A percentile compares a stretch with the other conserved stretches of the same genome.
Conservation (phyloP, 1,139 yeast genomes). For the Pneumocystis sp. region DNA sequence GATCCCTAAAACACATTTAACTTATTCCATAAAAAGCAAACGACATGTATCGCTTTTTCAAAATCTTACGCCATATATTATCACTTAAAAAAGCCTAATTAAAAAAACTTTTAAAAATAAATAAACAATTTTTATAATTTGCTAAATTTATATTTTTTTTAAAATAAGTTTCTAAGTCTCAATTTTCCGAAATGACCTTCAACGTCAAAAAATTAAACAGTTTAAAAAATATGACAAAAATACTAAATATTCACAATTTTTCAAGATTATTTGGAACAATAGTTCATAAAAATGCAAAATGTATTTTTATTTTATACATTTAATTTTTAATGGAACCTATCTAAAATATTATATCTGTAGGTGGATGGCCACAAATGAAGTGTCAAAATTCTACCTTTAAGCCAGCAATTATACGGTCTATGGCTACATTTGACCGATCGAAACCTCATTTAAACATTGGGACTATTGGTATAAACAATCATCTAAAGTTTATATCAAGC, state of each 20-base stretch:
- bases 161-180: background rate
- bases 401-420: slow-evolving; percentile 27
- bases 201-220: background rate
- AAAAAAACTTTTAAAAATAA: background rate
- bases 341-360: background rate
- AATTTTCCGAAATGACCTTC: background rate
- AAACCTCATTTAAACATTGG: slow-evolving; percentile 76
- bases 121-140: background rate
- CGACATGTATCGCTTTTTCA: background rate
- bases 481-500: slow-evolving; percentile 40
- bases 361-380: background rate
- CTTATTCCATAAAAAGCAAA: background rate
- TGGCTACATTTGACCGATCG: slow-evolving; percentile 61
- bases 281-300: background rate
- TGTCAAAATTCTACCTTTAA: background rate
- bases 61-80: background rate
- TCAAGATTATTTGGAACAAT: background rate
- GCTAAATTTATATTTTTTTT: background rate
- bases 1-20: slow-evolving; percentile 32
- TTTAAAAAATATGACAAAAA: background rate
- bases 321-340: background rate
- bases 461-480: slow-evolving; percentile 5
- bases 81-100: background rate
- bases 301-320: background rate
- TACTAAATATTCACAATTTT: background rate